phyloP scores from a whole-genome alignment of 805 yeast genomes.

The Priceomyces carsonii region DNA sequence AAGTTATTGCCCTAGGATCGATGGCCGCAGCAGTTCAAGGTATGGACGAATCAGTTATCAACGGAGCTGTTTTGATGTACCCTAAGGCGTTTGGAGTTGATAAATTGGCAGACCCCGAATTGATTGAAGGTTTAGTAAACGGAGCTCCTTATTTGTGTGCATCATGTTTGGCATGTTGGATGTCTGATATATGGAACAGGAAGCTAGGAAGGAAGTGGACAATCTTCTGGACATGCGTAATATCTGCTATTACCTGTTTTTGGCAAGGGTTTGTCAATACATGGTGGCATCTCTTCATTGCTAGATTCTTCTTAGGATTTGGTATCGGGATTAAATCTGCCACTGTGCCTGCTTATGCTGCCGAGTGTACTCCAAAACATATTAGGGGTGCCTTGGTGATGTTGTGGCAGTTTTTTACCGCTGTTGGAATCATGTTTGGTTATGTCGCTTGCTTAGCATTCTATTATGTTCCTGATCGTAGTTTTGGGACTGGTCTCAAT shows the following conservation, averaged over 20 bases:
- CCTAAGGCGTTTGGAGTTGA: constrained; percentile 56
- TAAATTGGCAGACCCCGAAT: constrained; percentile 33
- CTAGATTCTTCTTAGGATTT: constrained; percentile 56
- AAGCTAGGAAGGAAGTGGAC: constrained; percentile 59
- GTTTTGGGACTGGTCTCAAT: constrained; percentile 48
- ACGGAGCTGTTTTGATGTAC: constrained; percentile 65
- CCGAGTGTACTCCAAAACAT: constrained; percentile 60
- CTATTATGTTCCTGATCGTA: constrained; percentile 49
- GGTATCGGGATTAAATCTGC: constrained; percentile 70
- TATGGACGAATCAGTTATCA: constrained; percentile 71
- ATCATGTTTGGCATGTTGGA: constrained; percentile 60
- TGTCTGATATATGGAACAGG: constrained; percentile 53
- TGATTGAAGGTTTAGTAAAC: constrained; percentile 61
- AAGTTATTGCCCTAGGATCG: constrained; percentile 58
- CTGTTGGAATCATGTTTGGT: constrained; percentile 71
- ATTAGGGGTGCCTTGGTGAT: constrained; percentile 66
- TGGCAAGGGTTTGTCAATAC: constrained; percentile 68
- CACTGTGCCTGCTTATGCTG: constrained; percentile 68
- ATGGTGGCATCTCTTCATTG: constrained; percentile 61
- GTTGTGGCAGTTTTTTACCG: constrained; percentile 76
- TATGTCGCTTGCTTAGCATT: constrained; percentile 60
- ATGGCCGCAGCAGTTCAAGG: constrained; percentile 75
- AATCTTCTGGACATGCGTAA: constrained; percentile 58
- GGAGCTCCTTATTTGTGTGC: constrained; percentile 68
- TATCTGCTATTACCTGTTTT: constrained; percentile 60